These are phyloP conservation scores for Tremella fuciformis DNA, from an alignment of 768 basidiomycete species.

Conservation along the genomic window DNA sequence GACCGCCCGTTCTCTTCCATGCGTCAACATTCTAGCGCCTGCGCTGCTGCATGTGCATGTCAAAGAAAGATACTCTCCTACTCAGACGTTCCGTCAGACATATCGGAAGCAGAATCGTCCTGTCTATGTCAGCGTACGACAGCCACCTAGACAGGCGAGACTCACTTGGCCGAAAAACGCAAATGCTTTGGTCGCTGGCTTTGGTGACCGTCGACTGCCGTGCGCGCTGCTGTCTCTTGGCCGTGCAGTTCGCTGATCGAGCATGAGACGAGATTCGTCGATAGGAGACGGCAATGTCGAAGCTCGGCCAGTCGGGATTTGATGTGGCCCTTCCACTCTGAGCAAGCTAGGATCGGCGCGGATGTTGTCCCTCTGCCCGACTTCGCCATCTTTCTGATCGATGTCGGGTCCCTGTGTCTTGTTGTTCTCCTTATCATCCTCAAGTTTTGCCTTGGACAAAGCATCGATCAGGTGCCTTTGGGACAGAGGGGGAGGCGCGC, in stretches of 20 bases:
- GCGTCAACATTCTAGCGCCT: too few relatives aligned
- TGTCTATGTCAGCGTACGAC: constrained; percentile 16
- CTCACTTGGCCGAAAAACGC: constrained; percentile 51
- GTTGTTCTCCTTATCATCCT: constrained; percentile 28
- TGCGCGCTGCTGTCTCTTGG: background rate
- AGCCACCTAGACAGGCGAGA: background rate
- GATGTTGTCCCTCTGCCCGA: constrained; percentile 61
- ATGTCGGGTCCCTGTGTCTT: constrained; percentile 15
- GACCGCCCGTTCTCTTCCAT: too few relatives aligned
- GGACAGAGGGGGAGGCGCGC: constrained; percentile 43
- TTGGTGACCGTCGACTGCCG: constrained; percentile 10
- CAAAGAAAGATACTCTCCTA: background rate
- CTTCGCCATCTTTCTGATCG: constrained; percentile 55
- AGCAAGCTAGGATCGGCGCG: constrained; percentile 47
- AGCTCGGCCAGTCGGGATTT: constrained; percentile 30
- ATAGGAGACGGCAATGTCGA: background rate
- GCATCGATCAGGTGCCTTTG: constrained; percentile 50
- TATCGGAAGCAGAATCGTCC: constrained; percentile 47
- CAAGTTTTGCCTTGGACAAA: constrained; percentile 28
- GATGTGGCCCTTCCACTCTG: constrained; percentile 25
- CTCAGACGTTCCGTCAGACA: constrained; percentile 31
- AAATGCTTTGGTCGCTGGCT: constrained; percentile 46
- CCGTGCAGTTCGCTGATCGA: constrained; percentile 1
- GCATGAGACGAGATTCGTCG: background rate
- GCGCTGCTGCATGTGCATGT: background rate